phyloP scores from a whole-genome alignment of 371 early-diverging fungal genomes.

The Nosema muscidifuracis region DNA sequence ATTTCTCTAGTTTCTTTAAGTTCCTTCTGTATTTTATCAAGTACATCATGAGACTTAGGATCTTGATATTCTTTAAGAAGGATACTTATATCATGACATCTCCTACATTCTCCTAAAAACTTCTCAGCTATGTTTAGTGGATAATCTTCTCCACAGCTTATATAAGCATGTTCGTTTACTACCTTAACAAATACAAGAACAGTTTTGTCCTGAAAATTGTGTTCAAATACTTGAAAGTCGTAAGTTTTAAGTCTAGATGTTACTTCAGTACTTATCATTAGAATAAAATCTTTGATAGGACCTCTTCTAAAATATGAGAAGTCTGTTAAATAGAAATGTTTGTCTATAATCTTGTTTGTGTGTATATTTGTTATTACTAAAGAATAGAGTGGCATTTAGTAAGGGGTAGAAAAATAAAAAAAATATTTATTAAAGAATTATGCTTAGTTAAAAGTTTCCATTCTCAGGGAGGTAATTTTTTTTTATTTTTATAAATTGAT shows the following conservation, averaged over 20 bases:
- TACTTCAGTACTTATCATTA: slow-evolving; percentile 44
- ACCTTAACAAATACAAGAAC: slow-evolving; percentile 52
- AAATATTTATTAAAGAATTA: neutral
- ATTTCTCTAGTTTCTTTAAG: slow-evolving; percentile 91
- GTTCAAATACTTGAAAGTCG: slow-evolving; percentile 47
- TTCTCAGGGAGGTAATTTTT: neutral
- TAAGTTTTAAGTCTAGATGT: slow-evolving; percentile 44
- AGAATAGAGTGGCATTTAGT: slow-evolving; percentile 22
- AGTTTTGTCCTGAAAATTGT: slow-evolving; percentile 46
- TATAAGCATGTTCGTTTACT: slow-evolving; percentile 30
- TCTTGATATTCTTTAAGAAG: slow-evolving; percentile 60
- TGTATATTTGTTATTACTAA: slow-evolving; percentile 25
- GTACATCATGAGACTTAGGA: slow-evolving; percentile 67
- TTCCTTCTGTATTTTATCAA: slow-evolving; percentile 86
- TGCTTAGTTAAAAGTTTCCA: neutral
- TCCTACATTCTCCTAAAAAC: slow-evolving; percentile 45
- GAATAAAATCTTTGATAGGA: slow-evolving; percentile 46
- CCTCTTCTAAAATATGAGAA: slow-evolving; percentile 52
- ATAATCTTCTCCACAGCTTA: slow-evolving; percentile 42
- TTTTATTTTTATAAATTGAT: too few relatives aligned
- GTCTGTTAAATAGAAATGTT: slow-evolving; percentile 44
- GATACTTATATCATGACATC: slow-evolving; percentile 23
- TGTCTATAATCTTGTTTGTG: slow-evolving; percentile 18
- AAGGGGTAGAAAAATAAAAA: neutral
- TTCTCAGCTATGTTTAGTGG: slow-evolving; percentile 45